These are phyloP conservation scores for Sechiopsis laciniata DNA, from an alignment of 306 rosid species.

Conservation along the genomic window DNA sequence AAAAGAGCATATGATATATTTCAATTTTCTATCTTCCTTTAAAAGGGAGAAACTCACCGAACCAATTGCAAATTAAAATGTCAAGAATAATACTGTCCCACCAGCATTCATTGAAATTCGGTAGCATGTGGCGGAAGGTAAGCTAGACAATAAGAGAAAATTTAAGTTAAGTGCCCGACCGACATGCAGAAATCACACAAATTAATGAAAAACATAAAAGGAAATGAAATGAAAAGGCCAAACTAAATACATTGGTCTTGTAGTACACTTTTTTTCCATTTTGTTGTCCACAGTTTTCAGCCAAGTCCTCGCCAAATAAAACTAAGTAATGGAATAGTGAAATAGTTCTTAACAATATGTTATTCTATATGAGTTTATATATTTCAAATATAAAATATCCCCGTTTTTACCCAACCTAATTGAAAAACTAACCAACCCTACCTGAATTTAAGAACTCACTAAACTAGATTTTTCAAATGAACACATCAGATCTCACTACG, in stretches of 20 bases:
- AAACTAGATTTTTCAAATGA: background rate
- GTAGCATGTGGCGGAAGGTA: constrained; percentile 96
- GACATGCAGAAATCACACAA: background rate
- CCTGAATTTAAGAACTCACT: background rate
- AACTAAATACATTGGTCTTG: background rate
- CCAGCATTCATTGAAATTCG: constrained; percentile 99
- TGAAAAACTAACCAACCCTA: no score
- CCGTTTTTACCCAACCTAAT: background rate
- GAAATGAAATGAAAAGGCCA: constrained; percentile 17
- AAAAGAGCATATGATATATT: background rate
- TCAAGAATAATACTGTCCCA: constrained; percentile 99
- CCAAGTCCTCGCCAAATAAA: background rate
- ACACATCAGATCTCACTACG: background rate
- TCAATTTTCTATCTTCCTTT: background rate
- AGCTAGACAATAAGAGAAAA: constrained; percentile 39
- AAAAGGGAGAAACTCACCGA: constrained; percentile 52
- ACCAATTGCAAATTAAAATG: constrained; percentile 96
- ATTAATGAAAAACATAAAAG: background rate
- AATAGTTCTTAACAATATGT: background rate
- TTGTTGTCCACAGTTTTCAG: background rate
- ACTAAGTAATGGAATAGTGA: background rate
- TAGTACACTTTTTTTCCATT: background rate
- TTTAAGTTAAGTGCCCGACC: background rate
- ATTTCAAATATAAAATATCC: background rate
- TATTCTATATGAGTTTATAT: background rate